Percentiles rank a stretch among this genome's conserved stretches.
phyloP scores from a whole-genome alignment of 2,329 filamentous ascomycete genomes.

The Trichophyton equinum region DNA sequence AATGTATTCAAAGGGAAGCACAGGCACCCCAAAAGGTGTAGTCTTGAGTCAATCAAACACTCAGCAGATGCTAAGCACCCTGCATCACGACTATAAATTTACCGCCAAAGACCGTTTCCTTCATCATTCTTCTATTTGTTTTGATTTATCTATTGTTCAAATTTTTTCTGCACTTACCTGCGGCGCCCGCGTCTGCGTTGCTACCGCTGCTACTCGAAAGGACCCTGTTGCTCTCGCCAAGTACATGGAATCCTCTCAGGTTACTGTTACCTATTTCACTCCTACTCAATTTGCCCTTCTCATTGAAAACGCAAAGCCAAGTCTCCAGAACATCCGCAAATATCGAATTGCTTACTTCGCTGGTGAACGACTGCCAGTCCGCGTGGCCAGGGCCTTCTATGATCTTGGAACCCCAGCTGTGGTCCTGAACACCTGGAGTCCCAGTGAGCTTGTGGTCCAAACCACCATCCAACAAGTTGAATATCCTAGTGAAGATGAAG shows the following conservation, averaged over 20 bases:
- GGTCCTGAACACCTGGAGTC: conserved; percentile 15
- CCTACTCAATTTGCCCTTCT: conserved; percentile 16
- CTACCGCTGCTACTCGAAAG: conserved; percentile 11
- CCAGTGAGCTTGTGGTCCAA: conserved; percentile 14
- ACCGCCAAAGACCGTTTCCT: conserved; percentile 11
- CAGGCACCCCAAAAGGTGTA: conserved; percentile 32
- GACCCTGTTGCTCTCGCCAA: conserved; percentile 15
- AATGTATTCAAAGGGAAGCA: conserved; percentile 13
- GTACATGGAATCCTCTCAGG: conserved; percentile 11
- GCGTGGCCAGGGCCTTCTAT: conserved; percentile 30
- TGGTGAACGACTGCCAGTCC: conserved; percentile 25
- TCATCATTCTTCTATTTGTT: conserved; percentile 13
- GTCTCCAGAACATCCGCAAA: conserved; percentile 11
- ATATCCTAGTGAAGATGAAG: conserved; percentile 40
- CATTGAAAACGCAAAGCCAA: conserved; percentile 12
- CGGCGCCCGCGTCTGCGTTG: conserved; percentile 15
- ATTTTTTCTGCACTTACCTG: conserved; percentile 15
- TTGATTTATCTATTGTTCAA: conserved; percentile 15
- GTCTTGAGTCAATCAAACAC: conserved; percentile 18
- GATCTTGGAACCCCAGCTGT: conserved; percentile 12
- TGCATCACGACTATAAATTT: conserved; percentile 11
- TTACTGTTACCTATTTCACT: conserved; percentile 17
- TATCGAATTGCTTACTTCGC: conserved; percentile 14
- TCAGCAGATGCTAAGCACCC: conserved; percentile 16
- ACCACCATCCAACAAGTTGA: conserved; percentile 24